Conservation (phyloP, 2,329 filamentous ascomycete genomes). For the Apiospora pterosperma region DNA sequence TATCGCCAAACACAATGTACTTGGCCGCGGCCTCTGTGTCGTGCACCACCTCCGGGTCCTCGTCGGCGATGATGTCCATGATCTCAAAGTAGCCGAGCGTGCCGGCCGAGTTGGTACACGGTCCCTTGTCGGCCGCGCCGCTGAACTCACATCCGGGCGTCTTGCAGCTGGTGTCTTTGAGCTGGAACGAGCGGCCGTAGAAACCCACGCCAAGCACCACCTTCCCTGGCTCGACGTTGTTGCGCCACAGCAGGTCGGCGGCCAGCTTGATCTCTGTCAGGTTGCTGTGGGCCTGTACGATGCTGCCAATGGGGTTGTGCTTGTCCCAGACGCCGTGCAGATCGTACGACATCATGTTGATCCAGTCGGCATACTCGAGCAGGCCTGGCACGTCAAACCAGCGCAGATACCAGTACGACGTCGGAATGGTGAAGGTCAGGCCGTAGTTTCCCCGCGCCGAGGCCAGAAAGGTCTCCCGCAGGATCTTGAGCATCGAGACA, state of each 20-base stretch:
- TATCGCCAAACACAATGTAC: background rate
- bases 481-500: constrained; percentile 18
- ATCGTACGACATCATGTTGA: constrained; percentile 37
- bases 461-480: constrained; percentile 3
- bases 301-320: constrained; percentile 17
- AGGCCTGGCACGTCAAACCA: constrained; percentile 10
- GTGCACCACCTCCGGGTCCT: background rate
- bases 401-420: constrained; percentile 14
- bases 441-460: constrained; percentile 5
- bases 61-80: background rate
- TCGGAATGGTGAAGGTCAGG: constrained; percentile 12
- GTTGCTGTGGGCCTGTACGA: constrained; percentile 40
- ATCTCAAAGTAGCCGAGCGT: background rate
- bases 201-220: constrained; percentile 43
- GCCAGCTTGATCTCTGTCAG: constrained; percentile 41
- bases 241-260: constrained; percentile 46
- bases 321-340: constrained; percentile 40
- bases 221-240: constrained; percentile 36
- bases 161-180: constrained; percentile 21
- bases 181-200: constrained; percentile 35
- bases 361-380: constrained; percentile 21
- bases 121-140: background rate
- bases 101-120: background rate
- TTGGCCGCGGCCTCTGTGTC: background rate
- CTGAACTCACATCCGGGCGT: constrained; percentile 4